Base-by-base conservation (phyloP, 371 early-diverging fungal species). In the Syncephalis fuscata region DNA sequence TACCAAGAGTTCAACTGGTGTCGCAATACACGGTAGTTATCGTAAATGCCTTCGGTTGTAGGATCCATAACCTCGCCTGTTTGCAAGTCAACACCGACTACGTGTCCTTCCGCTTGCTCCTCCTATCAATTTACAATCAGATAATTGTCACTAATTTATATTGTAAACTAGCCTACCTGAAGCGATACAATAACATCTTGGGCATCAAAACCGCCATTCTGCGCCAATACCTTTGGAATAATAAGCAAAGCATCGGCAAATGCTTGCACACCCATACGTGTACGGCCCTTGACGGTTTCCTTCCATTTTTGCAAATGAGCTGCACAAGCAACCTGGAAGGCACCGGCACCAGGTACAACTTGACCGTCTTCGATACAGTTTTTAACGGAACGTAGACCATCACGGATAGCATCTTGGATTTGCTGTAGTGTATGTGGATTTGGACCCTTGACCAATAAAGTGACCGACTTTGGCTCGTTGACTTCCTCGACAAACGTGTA, bases 401-500 rank as follows among this genome's bases (percentile, higher is more conserved):
- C 96, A 53, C 98, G 90, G 15, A 99, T 85, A 9, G 98, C 96
- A 59, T 93, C 93, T 59, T 92, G 90, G 59, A 94, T 85, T 72
- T 98, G 98, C 50, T 73, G 73, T 63, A 99, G 80, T 27, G 91
- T 91, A 68, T 97, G 93, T 36, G 82, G 68, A 69, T 91, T 95
- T 48, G 94, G 97, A 44, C 93, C 99, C 70, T 93, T 92, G 63
- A 99, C 76, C 48, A 99, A 70, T 51, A 99, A 71, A 16, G 99
- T 99, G 44, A 96, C 92, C 46, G 92, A 88, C 57, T 75, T 74
- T 26, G 97, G 93, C 58, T 86, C 80, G 62, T 80, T 71, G 59
- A 92, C 93, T 54, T 98, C 97, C 70, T 99, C 99, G 46, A 99
- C 77, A 67, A 98, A 99, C 8, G 99, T 99, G 66, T 83, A 99